Evolutionary conservation across 2,329 filamentous ascomycete genomes (phyloP), one percentile per base, ranked within the genome.

Genomic region (Nemania diffusa): DNA sequence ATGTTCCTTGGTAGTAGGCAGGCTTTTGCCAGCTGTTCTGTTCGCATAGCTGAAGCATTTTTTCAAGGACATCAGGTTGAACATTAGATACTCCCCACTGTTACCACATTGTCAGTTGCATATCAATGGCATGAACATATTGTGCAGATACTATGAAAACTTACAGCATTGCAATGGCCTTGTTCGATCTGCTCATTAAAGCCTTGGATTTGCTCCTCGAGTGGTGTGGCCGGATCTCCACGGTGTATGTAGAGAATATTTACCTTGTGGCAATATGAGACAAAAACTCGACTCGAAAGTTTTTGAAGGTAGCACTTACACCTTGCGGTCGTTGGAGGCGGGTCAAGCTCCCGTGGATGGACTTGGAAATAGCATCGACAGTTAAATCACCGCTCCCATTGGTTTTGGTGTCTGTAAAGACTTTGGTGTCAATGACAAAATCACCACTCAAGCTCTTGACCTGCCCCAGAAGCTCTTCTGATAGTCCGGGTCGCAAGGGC

Each of bases 11-110:
- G 58, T 82, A 83, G 59, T 76, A 78, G 7, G 67, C 73, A 0
- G 80, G 81, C 56, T 81, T 80, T n/a, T 72, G 66, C 71, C 76
- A 80, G 40, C 71, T 72, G 2, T 79, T 73, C 46, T 73, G 48
- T n/a, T 79, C 78, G 68, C 77, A 79, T 13, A 80, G 67, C 5
- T 71, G 68, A 24, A 81, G 64, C 26, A 77, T 77, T 20, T 76
- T 65, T 57, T 77, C 66, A 1, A 82, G 72, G 17, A 75, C 71
- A 2, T 72, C 64, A 0, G 75, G 71, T 0, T 75, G 64, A 17
- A 78, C 75, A 63, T 82, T 82, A 13, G 79, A 80, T 0, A 83
- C 71, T 1, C 80, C 80, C 71, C 80, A 79, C 73, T 79, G n/a
- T n/a, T n/a, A n/a, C n/a, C n/a, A n/a, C n/a, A n/a, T n/a, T n/a